Base-by-base conservation (phyloP, 164 flowering plant genomes). In the Buxus sempervirens region DNA sequence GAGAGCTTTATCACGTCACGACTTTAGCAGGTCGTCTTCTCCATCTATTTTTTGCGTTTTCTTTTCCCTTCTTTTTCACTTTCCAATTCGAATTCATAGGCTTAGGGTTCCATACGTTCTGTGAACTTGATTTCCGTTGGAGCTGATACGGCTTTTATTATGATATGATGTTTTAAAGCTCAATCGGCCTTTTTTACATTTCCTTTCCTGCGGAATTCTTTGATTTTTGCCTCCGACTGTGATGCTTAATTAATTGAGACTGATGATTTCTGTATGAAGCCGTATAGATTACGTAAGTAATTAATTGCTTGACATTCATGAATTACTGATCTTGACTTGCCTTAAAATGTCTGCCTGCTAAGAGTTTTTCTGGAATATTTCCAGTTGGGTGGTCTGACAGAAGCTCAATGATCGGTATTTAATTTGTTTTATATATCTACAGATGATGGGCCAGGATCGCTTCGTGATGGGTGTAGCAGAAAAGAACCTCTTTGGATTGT, bases 371-470 rank as follows among this genome's bases (percentile, higher is more conserved):
- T 59, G 26, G 38, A n/a, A n/a, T n/a, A 28, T 67, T 13, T 21
- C 15, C 14, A 9, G 10, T 38, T 56, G 22, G 36, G 49, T 66
- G 51, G 12, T 15, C 14, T 65, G n/a, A 32, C 38, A 27, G 25
- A 57, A 64, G 61, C 62, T 54, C 8, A 26, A 36, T 55, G 42
- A 15, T 21, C n/a, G n/a, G n/a, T n/a, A n/a, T n/a, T n/a, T n/a
- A n/a, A n/a, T 27, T 57, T 16, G 21, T 21, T 26, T 24, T 65
- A 13, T 49, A 57, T 0, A 54, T 57, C 78, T 53, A 78, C 48
- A 90, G 98, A 93, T 75, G 98, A 93, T 69, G 98, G 98, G 5
- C 94, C 88, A 9, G 96, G 98, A 67, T 90, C 98, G 26, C 86
- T 90, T 23, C 83, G 95, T 14, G 82, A 80, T 22, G 96, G 82